These are phyloP conservation scores for Zygosaccharomyces lentus DNA, from an alignment of 805 yeast species.

Conservation along the genomic window DNA sequence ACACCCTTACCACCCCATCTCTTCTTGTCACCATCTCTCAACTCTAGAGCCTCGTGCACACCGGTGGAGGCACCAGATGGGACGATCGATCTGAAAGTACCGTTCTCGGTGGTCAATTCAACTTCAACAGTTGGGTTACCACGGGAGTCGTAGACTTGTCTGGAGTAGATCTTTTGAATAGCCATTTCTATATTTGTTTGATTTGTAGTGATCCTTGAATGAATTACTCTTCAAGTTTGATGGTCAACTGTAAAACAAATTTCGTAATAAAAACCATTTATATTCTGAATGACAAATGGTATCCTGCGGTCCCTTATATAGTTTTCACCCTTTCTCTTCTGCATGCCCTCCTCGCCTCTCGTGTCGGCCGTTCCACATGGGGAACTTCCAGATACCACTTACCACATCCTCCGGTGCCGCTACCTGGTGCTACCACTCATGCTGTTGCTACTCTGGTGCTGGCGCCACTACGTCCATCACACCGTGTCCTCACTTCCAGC, in stretches of 20 bases:
- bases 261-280: constrained; percentile 3
- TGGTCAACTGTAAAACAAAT: constrained; percentile 7
- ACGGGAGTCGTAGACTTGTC: constrained; percentile 98
- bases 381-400: constrained; percentile 6
- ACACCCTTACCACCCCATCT: constrained; percentile 99
- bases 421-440: background rate
- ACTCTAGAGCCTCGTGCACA: constrained; percentile 96
- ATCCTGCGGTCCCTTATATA: constrained; percentile 11
- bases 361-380: constrained; percentile 6
- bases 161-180: constrained; percentile 81
- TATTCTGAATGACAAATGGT: background rate
- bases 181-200: constrained; percentile 49
- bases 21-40: constrained; percentile 96
- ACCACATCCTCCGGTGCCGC: constrained; percentile 1
- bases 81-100: constrained; percentile 93
- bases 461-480: background rate
- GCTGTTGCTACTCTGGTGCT: background rate
- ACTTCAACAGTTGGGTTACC: constrained; percentile 99
- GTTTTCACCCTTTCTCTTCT: constrained; percentile 7
- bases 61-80: constrained; percentile 99
- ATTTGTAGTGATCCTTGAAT: constrained; percentile 9
- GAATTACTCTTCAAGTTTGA: constrained; percentile 16
- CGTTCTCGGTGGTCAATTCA: constrained; percentile 87
- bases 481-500: background rate
- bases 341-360: constrained; percentile 6